Conservation (phyloP, 2,329 filamentous ascomycete species). For the Stachybotrys echinatus region DNA sequence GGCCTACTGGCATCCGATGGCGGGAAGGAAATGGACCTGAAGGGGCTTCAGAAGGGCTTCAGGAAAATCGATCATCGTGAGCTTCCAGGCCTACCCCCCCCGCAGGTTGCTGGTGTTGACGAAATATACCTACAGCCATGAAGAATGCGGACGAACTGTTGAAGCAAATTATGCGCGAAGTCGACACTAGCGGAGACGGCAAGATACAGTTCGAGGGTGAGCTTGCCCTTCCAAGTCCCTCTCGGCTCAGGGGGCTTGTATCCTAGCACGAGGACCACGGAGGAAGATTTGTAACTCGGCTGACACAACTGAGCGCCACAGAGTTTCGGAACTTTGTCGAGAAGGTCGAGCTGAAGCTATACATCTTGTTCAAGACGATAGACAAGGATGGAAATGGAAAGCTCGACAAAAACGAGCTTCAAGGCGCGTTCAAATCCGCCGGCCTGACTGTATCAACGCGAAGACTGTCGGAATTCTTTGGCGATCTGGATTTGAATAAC, state of each 20-base stretch:
- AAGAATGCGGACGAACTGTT: conserved; percentile 91
- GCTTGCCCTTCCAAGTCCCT: too few species aligned
- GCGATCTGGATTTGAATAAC: conserved; percentile 81
- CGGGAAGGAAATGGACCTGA: conserved; percentile 73
- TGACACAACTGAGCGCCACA: conserved; percentile 24
- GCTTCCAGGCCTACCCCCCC: conserved; percentile 19
- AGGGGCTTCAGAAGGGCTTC: conserved; percentile 78
- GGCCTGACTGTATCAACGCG: conserved; percentile 73
- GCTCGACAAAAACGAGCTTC: conserved; percentile 81
- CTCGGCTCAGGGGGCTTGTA: not conserved
- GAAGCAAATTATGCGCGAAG: conserved; percentile 70
- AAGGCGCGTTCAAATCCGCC: conserved; percentile 68
- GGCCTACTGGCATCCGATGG: conserved; percentile 69
- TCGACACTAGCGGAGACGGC: conserved; percentile 84
- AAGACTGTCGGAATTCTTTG: conserved; percentile 80
- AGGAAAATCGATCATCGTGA: conserved; percentile 87
- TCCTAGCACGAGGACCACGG: not conserved
- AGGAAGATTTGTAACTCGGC: not conserved
- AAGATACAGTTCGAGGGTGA: conserved; percentile 86
- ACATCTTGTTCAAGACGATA: conserved; percentile 76
- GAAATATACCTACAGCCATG: conserved; percentile 42
- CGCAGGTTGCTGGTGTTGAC: conserved; percentile 2
- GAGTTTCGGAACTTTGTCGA: conserved; percentile 90
- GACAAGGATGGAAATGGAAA: conserved; percentile 81
- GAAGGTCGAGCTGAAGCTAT: conserved; percentile 79